Conservation (phyloP, 495 filamentous ascomycete species). For the Trichoderma erinaceum region DNA sequence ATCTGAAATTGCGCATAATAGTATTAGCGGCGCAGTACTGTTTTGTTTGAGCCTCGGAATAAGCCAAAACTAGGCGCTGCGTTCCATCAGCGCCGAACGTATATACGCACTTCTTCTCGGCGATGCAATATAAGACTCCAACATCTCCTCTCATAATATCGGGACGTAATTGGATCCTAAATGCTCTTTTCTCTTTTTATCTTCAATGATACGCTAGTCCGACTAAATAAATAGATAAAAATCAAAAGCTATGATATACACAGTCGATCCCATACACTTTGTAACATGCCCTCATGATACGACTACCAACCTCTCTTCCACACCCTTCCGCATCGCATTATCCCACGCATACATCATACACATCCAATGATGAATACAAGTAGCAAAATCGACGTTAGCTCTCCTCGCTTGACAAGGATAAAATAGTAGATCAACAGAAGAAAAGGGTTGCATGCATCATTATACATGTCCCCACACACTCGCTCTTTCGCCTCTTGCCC, state of each 20-base stretch:
- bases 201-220: neutral
- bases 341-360: too few relatives aligned
- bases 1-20: too few relatives aligned
- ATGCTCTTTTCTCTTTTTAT: neutral
- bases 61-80: neutral
- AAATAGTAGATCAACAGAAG: neutral
- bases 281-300: neutral
- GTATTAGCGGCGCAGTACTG: neutral
- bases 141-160: neutral
- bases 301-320: too few relatives aligned
- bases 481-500: neutral
- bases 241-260: neutral
- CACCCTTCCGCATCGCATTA: too few relatives aligned
- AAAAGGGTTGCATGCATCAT: neutral
- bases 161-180: neutral
- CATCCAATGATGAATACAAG: neutral
- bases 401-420: neutral
- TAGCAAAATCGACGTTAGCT: neutral
- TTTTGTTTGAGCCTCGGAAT: neutral
- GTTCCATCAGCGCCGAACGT: neutral
- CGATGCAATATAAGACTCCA: neutral
- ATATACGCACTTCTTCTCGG: neutral
- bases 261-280: neutral
- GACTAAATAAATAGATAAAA: neutral
- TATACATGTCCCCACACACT: constrained; percentile 14